Percentiles rank a stretch among this genome's conserved stretches.
Conservation (phyloP, 108 stramenopile species). For the Pseudonitzschia multiseries region DNA sequence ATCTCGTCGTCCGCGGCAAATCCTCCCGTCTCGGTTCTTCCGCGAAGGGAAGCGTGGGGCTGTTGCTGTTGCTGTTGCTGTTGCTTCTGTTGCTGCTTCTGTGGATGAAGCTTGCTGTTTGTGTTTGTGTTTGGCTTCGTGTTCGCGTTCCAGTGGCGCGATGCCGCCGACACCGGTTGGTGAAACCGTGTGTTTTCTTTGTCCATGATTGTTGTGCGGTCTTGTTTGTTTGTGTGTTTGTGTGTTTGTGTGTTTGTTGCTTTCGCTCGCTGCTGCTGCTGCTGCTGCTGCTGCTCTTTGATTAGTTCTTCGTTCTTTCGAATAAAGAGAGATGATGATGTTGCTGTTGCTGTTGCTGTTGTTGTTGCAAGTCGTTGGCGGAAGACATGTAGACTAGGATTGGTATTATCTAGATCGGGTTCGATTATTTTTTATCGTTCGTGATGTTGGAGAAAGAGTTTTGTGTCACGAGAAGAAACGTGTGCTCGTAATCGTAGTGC, state of each 20-base stretch:
- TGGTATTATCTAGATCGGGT: no score
- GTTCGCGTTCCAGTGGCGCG: slow-evolving; percentile 13
- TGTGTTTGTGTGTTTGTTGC: slow-evolving; percentile 6
- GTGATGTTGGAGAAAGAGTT: neutral
- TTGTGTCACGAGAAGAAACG: neutral
- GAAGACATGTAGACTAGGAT: no score
- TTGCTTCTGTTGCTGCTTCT: slow-evolving; percentile 25
- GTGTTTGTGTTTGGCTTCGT: neutral
- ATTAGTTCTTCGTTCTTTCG: neutral
- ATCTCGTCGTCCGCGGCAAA: slow-evolving; percentile 12
- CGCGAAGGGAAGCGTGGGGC: no score
- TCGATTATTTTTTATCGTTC: neutral
- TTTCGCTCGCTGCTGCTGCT: neutral
- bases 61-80: no score
- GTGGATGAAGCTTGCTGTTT: slow-evolving; percentile 13
- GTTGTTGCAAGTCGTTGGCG: neutral
- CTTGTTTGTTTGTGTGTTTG: no score
- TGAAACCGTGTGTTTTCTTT: slow-evolving; percentile 18
- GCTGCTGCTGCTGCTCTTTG: neutral
- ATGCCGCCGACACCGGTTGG: slow-evolving; percentile 3
- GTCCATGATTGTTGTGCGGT: no score
- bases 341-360: neutral
- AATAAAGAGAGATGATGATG: neutral
- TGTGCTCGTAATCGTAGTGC: neutral
- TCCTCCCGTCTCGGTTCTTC: neutral